Base-by-base conservation (phyloP, 1,284 basidiomycete genomes). In the Austroboletus novae-zelandiae region DNA sequence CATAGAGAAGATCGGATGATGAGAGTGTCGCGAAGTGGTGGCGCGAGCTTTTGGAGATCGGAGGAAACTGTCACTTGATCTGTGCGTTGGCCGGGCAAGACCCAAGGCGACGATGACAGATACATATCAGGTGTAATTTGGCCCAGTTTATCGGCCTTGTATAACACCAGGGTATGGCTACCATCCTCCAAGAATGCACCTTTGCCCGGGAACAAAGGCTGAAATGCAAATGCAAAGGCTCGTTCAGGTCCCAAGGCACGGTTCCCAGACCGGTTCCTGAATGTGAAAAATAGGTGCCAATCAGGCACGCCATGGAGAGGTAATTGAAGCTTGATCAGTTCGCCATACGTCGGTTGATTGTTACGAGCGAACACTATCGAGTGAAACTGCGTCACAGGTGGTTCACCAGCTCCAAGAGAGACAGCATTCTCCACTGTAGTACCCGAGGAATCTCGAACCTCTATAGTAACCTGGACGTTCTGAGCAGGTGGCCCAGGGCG, bases 231-330 rank as follows among this genome's bases (percentile, higher is more conserved):
- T 0, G 94, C 96, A 61, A 96, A 98, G 0, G 94, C 89, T 36
- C 79, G 77, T 43, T 95, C 93, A 3, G 72, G 62, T 40, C 78
- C 76, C 48, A 68, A 67, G 36, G 64, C 67, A 32, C 79, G 79
- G 53, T 79, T 81, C 13, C 77, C 77, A 48, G 74, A 78, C 18
- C 94, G 87, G 59, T 94, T 88, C 20, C 91, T 83, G 71, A 98
- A 95, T 0, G 91, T 92, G 72, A 98, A 92, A 77, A 95, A 98
- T 13, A 99, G 72, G 64, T 98, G 96, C 79, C 90, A 95, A 44
- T 85, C 79, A 23, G 87, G 84, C 44, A 86, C 78, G 8, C 81
- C 79, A 6, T 85, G 76, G 29, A 79, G 72, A 9, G 92, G 89
- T 6, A 98, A 71, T 46, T 81, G 81, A 17, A 99, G 74, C 69